Percentiles rank a stretch among this genome's conserved stretches.
These are phyloP conservation scores for Saccharomyces hybrid DNA, from an alignment of 1,139 yeast species.

Conservation along the genomic window DNA sequence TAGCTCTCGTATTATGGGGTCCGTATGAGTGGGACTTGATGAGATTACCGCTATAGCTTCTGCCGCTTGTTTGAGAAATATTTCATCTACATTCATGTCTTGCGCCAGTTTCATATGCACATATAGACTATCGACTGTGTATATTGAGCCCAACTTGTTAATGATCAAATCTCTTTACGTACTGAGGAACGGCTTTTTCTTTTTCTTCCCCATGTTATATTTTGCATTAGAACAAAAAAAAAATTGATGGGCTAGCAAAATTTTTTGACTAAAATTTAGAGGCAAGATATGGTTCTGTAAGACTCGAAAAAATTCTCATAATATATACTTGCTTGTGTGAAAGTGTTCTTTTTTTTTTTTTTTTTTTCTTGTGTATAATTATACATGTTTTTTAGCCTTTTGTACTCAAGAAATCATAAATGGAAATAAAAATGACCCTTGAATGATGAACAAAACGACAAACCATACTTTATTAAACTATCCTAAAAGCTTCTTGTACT, in stretches of 20 bases:
- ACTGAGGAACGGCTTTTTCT: neutral
- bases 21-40: slow-evolving; percentile 19
- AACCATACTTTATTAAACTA: slow-evolving; percentile 6
- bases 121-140: neutral
- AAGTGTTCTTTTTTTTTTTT: neutral
- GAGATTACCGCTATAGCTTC: slow-evolving; percentile 29
- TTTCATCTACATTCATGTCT: slow-evolving; percentile 23
- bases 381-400: neutral
- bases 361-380: neutral
- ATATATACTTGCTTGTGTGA: neutral
- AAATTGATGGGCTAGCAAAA: neutral
- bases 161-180: neutral
- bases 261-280: neutral
- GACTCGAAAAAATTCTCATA: neutral
- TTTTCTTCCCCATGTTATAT: neutral
- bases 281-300: neutral
- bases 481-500: slow-evolving; percentile 15
- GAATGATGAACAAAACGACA: neutral
- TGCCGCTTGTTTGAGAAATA: slow-evolving; percentile 27
- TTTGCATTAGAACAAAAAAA: neutral
- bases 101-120: neutral
- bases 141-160: neutral
- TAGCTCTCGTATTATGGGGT: slow-evolving; percentile 28
- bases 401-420: neutral
- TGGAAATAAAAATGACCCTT: neutral